Evolutionary conservation across 495 filamentous ascomycete genomes (phyloP).

Genomic region (Penicillium dipodomyicola): DNA sequence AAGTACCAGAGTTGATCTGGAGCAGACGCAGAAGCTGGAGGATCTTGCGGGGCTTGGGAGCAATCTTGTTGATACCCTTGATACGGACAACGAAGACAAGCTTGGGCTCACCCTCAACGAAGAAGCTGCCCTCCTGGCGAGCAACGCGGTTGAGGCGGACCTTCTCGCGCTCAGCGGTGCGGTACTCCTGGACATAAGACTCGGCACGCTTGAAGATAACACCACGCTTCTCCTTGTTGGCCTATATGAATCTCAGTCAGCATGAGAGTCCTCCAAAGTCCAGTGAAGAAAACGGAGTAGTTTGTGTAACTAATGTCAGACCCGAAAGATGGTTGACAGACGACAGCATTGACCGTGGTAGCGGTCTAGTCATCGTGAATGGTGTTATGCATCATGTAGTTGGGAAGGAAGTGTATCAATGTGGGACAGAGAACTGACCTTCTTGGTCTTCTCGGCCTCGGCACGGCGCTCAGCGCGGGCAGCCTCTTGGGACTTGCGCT

Average conservation of each 20-base stretch:
- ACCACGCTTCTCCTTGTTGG: constrained; percentile 93
- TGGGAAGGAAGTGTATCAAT: constrained; percentile 6
- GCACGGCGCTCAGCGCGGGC: constrained; percentile 80
- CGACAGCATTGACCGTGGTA: constrained; percentile 85
- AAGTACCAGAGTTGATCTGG: constrained; percentile 99
- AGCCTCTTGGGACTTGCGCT: constrained; percentile 99
- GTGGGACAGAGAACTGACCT: constrained; percentile 59
- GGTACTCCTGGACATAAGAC: constrained; percentile 99
- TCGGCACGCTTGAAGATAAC: constrained; percentile 99
- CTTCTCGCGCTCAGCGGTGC: constrained; percentile 96
- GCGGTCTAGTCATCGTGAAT: constrained; percentile 77
- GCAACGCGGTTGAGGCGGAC: constrained; percentile 83
- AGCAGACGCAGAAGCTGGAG: constrained; percentile 97
- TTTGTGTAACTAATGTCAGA: constrained; percentile 61
- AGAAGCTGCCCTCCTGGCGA: constrained; percentile 90
- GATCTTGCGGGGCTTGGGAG: constrained; percentile 99
- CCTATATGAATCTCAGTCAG: constrained; percentile 57
- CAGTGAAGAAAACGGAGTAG: constrained; percentile 19
- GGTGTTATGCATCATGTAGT: constrained; percentile 71
- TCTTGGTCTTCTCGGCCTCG: constrained; percentile 80
- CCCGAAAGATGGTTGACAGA: constrained; percentile 99
- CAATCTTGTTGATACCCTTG: constrained; percentile 99
- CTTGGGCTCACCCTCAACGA: constrained; percentile 91
- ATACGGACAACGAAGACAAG: constrained; percentile 98
- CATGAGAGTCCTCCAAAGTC: constrained; percentile 19